Evolutionary conservation across 345 rosid genomes (phyloP).

Genomic region (Erysimum cheiranthoides): DNA sequence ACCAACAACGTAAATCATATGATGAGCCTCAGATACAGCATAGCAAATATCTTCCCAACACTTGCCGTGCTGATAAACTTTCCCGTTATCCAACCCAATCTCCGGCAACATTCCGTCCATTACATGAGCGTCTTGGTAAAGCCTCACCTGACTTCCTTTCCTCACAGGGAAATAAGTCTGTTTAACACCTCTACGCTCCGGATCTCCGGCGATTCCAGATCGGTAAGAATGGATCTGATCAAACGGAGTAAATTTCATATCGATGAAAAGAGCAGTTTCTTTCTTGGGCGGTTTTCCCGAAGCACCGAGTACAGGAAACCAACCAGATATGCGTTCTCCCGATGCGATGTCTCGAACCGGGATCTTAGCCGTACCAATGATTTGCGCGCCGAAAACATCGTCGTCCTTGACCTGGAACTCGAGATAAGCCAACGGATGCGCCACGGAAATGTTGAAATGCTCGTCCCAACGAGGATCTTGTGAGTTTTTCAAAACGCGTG

Average conservation of each 20-base stretch:
- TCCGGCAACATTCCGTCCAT: slow-evolving; percentile 53
- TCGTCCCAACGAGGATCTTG: slow-evolving; percentile 76
- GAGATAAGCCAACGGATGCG: slow-evolving; percentile 67
- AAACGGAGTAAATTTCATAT: slow-evolving; percentile 70
- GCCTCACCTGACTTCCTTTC: slow-evolving; percentile 65
- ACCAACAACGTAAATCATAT: slow-evolving; percentile 84
- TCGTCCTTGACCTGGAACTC: slow-evolving; percentile 89
- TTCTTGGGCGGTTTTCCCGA: slow-evolving; percentile 62
- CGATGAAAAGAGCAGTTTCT: slow-evolving; percentile 56
- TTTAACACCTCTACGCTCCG: slow-evolving; percentile 62
- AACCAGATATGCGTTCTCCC: slow-evolving; percentile 51
- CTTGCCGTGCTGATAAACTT: slow-evolving; percentile 52
- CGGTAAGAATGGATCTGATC: slow-evolving; percentile 60
- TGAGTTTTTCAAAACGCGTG: slow-evolving; percentile 73
- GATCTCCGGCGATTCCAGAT: slow-evolving; percentile 69
- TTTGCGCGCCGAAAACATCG: slow-evolving; percentile 79
- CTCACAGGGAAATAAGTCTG: slow-evolving; percentile 81
- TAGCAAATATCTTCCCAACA: slow-evolving; percentile 98
- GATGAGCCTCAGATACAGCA: slow-evolving; percentile 93
- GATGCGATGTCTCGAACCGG: slow-evolving; percentile 54
- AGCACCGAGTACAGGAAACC: slow-evolving; percentile 60
- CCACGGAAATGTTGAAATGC: slow-evolving; percentile 64
- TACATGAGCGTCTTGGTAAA: slow-evolving; percentile 94
- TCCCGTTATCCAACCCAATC: slow-evolving; percentile 56
- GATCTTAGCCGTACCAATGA: slow-evolving; percentile 65